Base-by-base conservation (phyloP, 768 basidiomycete genomes). In the Tylopilus vinaceipallidus region DNA sequence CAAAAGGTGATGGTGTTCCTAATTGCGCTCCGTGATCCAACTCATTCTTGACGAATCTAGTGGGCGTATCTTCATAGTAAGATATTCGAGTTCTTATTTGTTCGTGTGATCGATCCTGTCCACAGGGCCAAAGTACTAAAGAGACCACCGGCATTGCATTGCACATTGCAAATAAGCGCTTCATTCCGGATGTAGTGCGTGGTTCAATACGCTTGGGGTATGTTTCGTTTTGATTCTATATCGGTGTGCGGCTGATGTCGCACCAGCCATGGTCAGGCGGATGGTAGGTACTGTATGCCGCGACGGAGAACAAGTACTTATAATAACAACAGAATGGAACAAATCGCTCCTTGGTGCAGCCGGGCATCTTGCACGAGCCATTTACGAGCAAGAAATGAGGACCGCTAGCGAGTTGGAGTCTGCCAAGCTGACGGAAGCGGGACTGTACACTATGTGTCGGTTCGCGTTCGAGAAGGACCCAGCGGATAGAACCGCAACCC, bases 121-220 rank as follows among this genome's bases (percentile, higher is more conserved):
- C 19, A n/a, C 27, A 89, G 87, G 91, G 91, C 9, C 91, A 93
- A 67, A 81, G 90, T 13, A 95, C 91, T 2, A 83, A 76, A 7
- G 94, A 98, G 67, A 94, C 91, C 7, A 94, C 93, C 1, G 93
- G 94, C 22, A 68, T 81, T 24, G 74, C 71, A 2, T 74, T 75
- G 0, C 79, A 83, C 48, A 72, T 85, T 53, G 73, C 89, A 1
- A 83, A 87, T 11, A 35, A 35, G 34, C 75, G 92, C 4, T 94
- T 95, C 62, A 92, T 98, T 49, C 89, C 91, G 9, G 95, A 93
- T 0, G 93, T 98, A 6, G 94, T 95, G 66, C 79, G 94, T 54
- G 93, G 95, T 69, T 86, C 86, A 0, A 84, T 94, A 49, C 91
- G 90, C 68, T 73, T 93, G 34, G 83, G 90, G 84, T 88, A 57